These are phyloP conservation scores for Helotiales sp. DNA, from an alignment of 2,329 filamentous ascomycete genomes.

Conservation along the genomic window DNA sequence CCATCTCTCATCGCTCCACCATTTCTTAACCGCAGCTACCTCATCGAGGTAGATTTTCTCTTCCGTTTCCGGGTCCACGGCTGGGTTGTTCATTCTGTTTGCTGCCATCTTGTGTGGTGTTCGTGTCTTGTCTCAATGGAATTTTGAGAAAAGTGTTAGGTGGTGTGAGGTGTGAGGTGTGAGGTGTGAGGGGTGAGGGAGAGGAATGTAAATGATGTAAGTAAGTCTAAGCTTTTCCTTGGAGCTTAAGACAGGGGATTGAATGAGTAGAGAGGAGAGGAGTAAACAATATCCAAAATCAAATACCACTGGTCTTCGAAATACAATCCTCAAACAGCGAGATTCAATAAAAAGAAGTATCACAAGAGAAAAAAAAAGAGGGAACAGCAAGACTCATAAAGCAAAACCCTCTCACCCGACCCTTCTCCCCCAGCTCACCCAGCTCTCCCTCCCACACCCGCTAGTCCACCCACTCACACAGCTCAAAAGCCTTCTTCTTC, in stretches of 20 bases:
- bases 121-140: constrained; percentile 19
- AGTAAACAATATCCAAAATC: too few species aligned
- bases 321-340: not conserved
- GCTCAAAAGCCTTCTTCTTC: too few species aligned
- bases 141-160: not conserved
- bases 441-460: not conserved
- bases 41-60: constrained; percentile 65
- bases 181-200: too few species aligned
- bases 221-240: too few species aligned
- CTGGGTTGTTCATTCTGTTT: constrained; percentile 53
- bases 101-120: constrained; percentile 34
- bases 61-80: constrained; percentile 57
- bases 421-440: too few species aligned
- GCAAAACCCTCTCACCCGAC: not conserved
- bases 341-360: not conserved
- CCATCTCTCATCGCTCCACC: constrained; percentile 95
- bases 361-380: not conserved
- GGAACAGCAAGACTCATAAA: not conserved
- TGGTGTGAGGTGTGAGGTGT: not conserved
- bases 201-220: too few species aligned
- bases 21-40: constrained; percentile 84
- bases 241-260: too few species aligned
- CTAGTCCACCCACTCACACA: too few species aligned
- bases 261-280: too few species aligned
- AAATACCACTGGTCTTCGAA: too few species aligned